These are phyloP conservation scores for Agapanthus africanus DNA, from an alignment of 106 monocot species.

Conservation along the genomic window DNA sequence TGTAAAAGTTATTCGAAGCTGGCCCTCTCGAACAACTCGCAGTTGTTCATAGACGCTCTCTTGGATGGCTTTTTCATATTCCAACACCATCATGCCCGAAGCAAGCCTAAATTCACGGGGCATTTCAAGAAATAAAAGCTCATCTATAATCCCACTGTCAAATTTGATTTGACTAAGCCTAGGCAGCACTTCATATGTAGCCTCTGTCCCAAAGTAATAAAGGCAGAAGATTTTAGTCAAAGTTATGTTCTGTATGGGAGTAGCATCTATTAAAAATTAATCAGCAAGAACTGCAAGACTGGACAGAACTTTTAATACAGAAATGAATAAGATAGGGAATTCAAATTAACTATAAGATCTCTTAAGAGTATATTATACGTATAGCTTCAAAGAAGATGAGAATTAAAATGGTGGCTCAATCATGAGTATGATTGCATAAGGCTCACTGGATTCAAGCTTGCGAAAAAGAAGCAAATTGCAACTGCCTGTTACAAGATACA, in stretches of 20 bases:
- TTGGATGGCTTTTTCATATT: conserved; percentile 82
- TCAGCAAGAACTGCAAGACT: not conserved
- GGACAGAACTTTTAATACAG: not conserved
- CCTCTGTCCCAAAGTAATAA: conserved; percentile 43
- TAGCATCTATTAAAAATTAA: not conserved
- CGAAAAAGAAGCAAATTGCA: not conserved
- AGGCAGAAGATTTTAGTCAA: not conserved
- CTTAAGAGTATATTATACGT: not conserved
- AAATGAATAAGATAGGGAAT: not conserved
- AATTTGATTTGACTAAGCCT: conserved; percentile 88
- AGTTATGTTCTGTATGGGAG: not conserved
- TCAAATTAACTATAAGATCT: not conserved
- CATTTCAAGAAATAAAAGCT: conserved; percentile 78
- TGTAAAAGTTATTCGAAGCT: conserved; percentile 82
- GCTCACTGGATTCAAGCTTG: not conserved
- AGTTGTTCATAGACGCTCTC: conserved; percentile 88
- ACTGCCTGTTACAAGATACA: not conserved
- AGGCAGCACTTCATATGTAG: conserved; percentile 81
- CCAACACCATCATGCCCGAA: conserved; percentile 79
- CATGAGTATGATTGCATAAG: not conserved
- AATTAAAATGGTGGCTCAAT: not conserved
- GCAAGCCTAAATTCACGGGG: conserved; percentile 62
- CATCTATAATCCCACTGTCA: conserved; percentile 83
- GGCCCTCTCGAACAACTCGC: conserved; percentile 85
- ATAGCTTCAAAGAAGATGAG: not conserved